Evolutionary conservation across 2,329 filamentous ascomycete species (phyloP), one percentile per base, ranked within the genome.

Genomic region (Nothomitra cinnamomea): DNA sequence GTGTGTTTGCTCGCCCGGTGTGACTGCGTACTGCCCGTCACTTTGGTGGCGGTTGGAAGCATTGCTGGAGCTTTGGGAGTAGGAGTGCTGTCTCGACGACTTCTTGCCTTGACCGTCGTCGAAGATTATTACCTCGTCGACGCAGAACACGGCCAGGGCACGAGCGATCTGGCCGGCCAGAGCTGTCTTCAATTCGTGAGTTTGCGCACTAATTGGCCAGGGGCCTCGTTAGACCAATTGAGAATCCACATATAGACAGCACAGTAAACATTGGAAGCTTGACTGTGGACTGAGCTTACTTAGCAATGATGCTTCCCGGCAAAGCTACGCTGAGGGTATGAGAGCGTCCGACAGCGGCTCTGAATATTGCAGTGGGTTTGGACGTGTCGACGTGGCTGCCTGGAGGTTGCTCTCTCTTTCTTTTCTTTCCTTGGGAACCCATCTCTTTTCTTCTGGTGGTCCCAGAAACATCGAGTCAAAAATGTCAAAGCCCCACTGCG

Each of bases 81-180:
- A 56, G 49, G 53, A 41, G n/a, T 24, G 43, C 59, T 58, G 32
- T 58, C 59, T 54, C 55, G 58, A 36, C n/a, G 60, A 15, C 54
- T 41, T 41, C 55, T 65, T 58, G 36, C 57, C 43, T 53, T 74
- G 69, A n/a, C 73, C 75, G 67, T 94, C 87, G 62, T 90, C 80
- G 65, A 85, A 94, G 53, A 94, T 71, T 51, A 94, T 74, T 28
- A 94, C 75, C 68, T 94, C 87, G 64, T 94, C 87, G 59, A 94
- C 76, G 61, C 79, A 83, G 68, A 92, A 94, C 57, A 94, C 82
- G 57, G 85, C 83, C 52, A 87, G 76, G 35, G 86, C 85, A 53
- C 87, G 84, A 4, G 87, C 87, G 53, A 94, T 81, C 58, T 83
- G 81, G 6, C 83, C 85, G 1, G 82, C 83, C 49, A 85, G 73